Evolutionary conservation across 1,139 yeast species (phyloP), one percentile per base, ranked within the genome.

Genomic region (Hyphopichia burtonii): DNA sequence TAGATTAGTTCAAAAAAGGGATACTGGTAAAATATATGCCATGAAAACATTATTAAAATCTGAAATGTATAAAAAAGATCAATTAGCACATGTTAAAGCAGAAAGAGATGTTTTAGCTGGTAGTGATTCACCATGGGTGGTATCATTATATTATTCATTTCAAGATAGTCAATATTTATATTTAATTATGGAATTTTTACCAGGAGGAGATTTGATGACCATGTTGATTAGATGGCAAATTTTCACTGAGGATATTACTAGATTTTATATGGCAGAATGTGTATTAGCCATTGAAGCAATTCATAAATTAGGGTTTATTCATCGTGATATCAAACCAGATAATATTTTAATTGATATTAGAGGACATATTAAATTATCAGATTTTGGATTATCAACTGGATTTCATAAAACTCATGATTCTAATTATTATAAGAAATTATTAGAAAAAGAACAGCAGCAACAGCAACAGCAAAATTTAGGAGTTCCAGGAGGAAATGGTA

Each of bases 151-250:
- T 57, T 86, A 86, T 58, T 86, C 94, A 1, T 86, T 86, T 65
- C 94, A 86, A 61, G 94, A 86, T 65, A 62, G 85, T 1, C 84
- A 84, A 53, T 85, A 86, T 56, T 66, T 86, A 47, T 86, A 86
- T 56, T 70, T 86, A 54, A 86, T 86, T 52, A 86, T 86, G 94
- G 94, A 86, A 56, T 86, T 85, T 58, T 73, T 86, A 48, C 94
- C 94, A 3, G 94, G 94, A 48, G 94, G 94, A 50, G 94, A 86
- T 64, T 70, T 86, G 52, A 86, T 86, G 94, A 86, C 94, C 0
- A 86, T 86, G 94, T 70, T 86, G 56, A 86, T 86, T 55, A 79
- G 90, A 64, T 86, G 94, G 94, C 91, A 86, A 58, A 80, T 86
- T 20, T 86, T 86, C 58, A 85, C 94, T 0, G 94, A 86, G 57